Base-by-base conservation (phyloP, 139 green algal genomes). In the Chara braunii region DNA sequence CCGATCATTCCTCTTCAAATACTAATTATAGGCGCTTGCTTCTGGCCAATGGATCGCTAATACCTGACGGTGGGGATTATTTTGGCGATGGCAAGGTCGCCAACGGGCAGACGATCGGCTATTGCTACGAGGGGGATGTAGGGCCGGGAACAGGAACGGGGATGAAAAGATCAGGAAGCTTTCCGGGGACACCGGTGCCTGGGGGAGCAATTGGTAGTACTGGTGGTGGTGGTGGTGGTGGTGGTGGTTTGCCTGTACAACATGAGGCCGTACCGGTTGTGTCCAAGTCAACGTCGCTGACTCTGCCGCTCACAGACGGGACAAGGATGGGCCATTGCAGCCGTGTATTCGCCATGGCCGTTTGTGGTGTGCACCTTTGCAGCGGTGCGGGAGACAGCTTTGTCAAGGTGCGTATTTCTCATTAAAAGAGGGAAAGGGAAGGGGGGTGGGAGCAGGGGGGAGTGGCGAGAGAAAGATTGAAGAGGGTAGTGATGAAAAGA, bases 391-490 rank as follows among this genome's bases (percentile, higher is more conserved):
- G 54, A 0, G 69, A 78, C 36, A 36, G 32, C 11, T 51, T 74
- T 53, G 62, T 78, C 36, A 78, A 74, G 61, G 61, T 70, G 14
- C 4, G n/a, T n/a, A n/a, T n/a, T n/a, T n/a, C n/a, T n/a, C n/a
- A n/a, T n/a, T n/a, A n/a, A n/a, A n/a, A n/a, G n/a, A n/a, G n/a
- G n/a, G n/a, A n/a, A n/a, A n/a, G n/a, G n/a, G n/a, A n/a, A n/a
- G n/a, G n/a, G n/a, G n/a, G n/a, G n/a, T n/a, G n/a, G n/a, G n/a
- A n/a, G n/a, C n/a, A n/a, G n/a, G n/a, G n/a, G n/a, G n/a, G n/a
- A n/a, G n/a, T n/a, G n/a, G n/a, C n/a, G n/a, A n/a, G n/a, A n/a
- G n/a, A n/a, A n/a, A n/a, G n/a, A n/a, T n/a, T n/a, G n/a, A n/a
- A n/a, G n/a, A n/a, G n/a, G n/a, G n/a, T n/a, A n/a, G n/a, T n/a